Evolutionary conservation across 1,284 basidiomycete genomes (phyloP), one percentile per base, ranked within the genome.

Genomic region (Ustilago bromivora): DNA sequence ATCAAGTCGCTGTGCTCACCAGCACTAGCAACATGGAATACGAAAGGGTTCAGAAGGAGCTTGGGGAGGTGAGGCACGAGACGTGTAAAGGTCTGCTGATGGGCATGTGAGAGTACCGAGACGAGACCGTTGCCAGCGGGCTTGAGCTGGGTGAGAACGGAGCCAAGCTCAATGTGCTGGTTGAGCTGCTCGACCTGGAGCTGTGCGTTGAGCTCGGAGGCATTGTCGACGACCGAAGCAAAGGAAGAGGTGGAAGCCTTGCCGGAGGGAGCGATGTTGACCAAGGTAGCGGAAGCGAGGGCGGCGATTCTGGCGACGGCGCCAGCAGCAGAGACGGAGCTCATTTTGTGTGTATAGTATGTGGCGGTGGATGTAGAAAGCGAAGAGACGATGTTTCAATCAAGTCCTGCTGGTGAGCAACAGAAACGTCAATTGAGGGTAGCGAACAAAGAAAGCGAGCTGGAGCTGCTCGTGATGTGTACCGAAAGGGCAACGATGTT

Each of bases 1-100:
- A 92, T 88, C 12, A 89, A 88, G 74, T 91, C 89, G 28, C 90
- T 89, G 60, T 92, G 88, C 80, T 91, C 90, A 59, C 88, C 88
- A 10, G 64, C 57, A 56, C 75, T 82, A 36, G 76, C 77, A 15
- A 85, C 69, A 35, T 84, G 82, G 53, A 84, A 69, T 53, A 84
- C 81, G 57, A 79, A 59, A 23, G 82, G 82, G 6, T 67, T 69
- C 49, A 71, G 63, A 60, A 79, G 71, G 34, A 85, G 77, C 61
- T 72, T 67, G 53, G 80, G 70, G 36, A 85, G 82, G 60, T 82
- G 75, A 13, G 84, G 82, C 53, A 84, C 75, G 60, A 85, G 77
- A 19, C 79, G 72, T 38, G 80, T 82, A 41, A 82, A 80, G 53
- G 72, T 67, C 53, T 68, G 66, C 62, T 72, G 76, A 69, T 80